Percentiles rank a stretch among this genome's conserved stretches.
phyloP scores from a whole-genome alignment of 225 moss, liverwort and hornwort genomes.

The Polytrichum commune region DNA sequence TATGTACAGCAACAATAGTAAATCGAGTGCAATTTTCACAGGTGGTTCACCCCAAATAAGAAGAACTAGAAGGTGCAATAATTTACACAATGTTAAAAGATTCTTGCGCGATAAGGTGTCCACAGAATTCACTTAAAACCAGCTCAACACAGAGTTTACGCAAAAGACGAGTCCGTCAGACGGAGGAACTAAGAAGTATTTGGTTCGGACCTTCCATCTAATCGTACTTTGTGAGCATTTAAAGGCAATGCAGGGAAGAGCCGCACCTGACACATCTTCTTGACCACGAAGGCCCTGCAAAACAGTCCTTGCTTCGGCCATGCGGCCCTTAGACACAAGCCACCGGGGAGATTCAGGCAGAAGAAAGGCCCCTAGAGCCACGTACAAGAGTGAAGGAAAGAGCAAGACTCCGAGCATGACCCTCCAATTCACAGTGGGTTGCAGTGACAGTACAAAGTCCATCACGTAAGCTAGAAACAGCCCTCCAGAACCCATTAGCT shows the following conservation, averaged over 20 bases:
- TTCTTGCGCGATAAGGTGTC: not conserved
- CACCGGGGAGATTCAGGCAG: conserved; percentile 93
- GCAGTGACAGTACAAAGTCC: conserved; percentile 80
- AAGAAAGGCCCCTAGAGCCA: conserved; percentile 48
- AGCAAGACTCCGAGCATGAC: conserved; percentile 78
- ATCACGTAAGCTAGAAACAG: conserved; percentile 85
- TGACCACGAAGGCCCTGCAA: conserved; percentile 71
- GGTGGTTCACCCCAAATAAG: too few species aligned
- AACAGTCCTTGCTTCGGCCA: conserved; percentile 80
- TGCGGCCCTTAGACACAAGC: conserved; percentile 97
- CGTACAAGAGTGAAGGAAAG: conserved; percentile 50
- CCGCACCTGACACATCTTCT: conserved; percentile 81
- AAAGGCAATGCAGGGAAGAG: not conserved
- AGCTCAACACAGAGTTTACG: too few species aligned
- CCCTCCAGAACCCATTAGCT: conserved; percentile 80
- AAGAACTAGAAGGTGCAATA: not conserved
- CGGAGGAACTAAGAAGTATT: not conserved
- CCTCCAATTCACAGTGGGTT: conserved; percentile 73
- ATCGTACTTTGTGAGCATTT: not conserved
- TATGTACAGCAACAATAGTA: not conserved
- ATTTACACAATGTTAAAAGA: not conserved
- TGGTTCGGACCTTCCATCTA: not conserved
- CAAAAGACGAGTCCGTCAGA: not conserved
- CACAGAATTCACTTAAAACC: not conserved
- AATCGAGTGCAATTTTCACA: not conserved